Evolutionary conservation across 106 monocot genomes (phyloP), one percentile per base, ranked within the genome.

Genomic region (Platanthera guangdongensis): DNA sequence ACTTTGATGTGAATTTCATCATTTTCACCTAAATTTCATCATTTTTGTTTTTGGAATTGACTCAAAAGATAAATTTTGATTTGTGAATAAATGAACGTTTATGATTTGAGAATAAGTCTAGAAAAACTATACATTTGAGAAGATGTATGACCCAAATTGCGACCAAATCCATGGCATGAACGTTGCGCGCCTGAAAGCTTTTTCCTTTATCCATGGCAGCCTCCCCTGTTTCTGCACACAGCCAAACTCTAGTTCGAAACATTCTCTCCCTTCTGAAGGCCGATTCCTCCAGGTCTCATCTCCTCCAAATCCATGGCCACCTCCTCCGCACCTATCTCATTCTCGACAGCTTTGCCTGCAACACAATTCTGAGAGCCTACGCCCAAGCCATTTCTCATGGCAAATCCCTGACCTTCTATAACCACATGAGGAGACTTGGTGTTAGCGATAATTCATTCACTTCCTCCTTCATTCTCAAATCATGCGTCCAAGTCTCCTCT

Each of bases 391-490:
- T 8, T 54, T 78, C 69, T 14, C 86, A 82, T 0, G 50, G 46
- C 15, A 57, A 84, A 22, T 65, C 87, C 45, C 75, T 89, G 12
- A 63, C 7, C 63, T 84, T 89, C 52, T 92, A 83, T 51, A 78
- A 22, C 10, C 78, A 47, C 75, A 87, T 89, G 89, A 76, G 75
- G 2, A 50, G 71, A 10, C 46, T 70, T 54, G 81, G 84, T 6
- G 16, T 86, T 19, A 76, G 65, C n/a, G 78, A 78, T 0, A 82
- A 89, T 53, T 63, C 87, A 0, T 85, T 88, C 73, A 81, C 84
- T 46, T 76, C 76, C 25, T 82, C 92, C 10, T 89, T 95, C 50
- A 77, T 87, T 57, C 80, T 95, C 76, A 90, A 86, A 50, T 62
- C 87, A 5, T 89, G 87, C 60, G 9, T 51, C 21, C 79, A 74